These are phyloP conservation scores for Tolypocladium tropicale DNA, from an alignment of 2,329 filamentous ascomycete species.

Conservation along the genomic window DNA sequence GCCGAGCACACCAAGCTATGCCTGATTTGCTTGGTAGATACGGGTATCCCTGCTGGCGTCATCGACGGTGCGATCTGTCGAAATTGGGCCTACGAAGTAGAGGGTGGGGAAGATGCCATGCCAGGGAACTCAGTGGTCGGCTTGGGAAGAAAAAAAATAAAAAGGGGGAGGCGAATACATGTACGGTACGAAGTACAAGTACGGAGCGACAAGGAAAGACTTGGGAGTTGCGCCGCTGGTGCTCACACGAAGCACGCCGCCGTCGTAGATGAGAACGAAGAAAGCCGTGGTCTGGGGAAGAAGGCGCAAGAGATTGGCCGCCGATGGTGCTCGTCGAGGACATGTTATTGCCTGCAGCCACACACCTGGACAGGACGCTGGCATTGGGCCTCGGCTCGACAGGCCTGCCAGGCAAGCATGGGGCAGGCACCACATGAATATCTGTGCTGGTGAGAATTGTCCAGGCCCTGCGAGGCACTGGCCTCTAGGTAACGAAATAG, in stretches of 20 bases:
- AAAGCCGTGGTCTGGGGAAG: not conserved
- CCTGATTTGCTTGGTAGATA: not conserved
- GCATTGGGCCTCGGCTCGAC: no score
- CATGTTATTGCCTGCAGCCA: no score
- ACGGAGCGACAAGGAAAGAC: no score
- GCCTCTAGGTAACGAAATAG: no score
- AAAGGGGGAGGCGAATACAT: not conserved
- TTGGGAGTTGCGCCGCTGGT: no score
- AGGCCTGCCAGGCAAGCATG: no score
- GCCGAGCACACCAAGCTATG: not conserved
- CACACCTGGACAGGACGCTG: no score
- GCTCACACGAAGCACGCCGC: not conserved
- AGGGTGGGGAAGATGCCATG: not conserved
- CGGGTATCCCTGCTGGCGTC: constrained; percentile 1
- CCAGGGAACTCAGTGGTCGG: not conserved
- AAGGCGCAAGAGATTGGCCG: not conserved
- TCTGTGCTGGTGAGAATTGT: no score
- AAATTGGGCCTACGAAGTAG: not conserved
- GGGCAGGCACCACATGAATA: no score
- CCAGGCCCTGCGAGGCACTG: no score
- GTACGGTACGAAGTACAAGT: no score
- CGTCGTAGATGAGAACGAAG: not conserved
- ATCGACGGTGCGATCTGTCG: not conserved
- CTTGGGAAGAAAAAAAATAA: not conserved
- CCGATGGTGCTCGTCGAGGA: not conserved